Conservation (phyloP, 805 yeast genomes). For the Candida vaughaniae region DNA sequence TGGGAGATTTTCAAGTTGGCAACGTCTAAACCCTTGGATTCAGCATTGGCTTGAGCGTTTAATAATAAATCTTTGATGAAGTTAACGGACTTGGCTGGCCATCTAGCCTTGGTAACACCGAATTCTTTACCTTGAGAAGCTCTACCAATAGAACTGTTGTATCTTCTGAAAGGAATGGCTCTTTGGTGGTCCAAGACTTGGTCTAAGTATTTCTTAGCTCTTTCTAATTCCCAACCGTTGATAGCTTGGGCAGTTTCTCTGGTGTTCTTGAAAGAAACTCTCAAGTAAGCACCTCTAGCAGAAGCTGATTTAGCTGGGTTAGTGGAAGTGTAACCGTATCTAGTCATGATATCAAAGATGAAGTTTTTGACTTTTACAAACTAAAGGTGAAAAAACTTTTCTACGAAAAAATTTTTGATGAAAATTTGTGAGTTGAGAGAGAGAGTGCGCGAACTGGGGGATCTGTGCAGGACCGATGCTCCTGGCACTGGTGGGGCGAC, state of each 20-base stretch:
- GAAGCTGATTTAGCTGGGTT: constrained; percentile 99
- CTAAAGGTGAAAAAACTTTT: constrained; percentile 6
- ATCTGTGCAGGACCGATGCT: no score
- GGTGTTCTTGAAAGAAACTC: constrained; percentile 99
- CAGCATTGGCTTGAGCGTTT: constrained; percentile 99
- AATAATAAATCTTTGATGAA: constrained; percentile 90
- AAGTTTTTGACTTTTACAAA: constrained; percentile 7
- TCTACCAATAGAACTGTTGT: constrained; percentile 94
- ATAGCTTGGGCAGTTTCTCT: constrained; percentile 99
- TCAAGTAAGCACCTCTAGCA: constrained; percentile 98
- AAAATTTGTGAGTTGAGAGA: constrained; percentile 6
- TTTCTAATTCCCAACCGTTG: constrained; percentile 96
- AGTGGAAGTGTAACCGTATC: constrained; percentile 99
- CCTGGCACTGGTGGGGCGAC: no score
- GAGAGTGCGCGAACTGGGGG: constrained; percentile 1
- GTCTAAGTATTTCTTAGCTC: constrained; percentile 92
- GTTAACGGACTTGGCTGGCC: constrained; percentile 99
- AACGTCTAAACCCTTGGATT: constrained; percentile 96
- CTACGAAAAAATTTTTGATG: constrained; percentile 5
- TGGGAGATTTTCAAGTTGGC: constrained; percentile 92
- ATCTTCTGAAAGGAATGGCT: constrained; percentile 99
- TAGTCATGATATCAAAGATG: constrained; percentile 67
- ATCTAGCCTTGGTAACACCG: constrained; percentile 99
- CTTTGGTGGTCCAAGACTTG: constrained; percentile 98
- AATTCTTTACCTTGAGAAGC: constrained; percentile 99